Percentiles rank a stretch among this genome's conserved stretches.
phyloP scores from a whole-genome alignment of 2,329 filamentous ascomycete species.

The Fusarium annulatum region DNA sequence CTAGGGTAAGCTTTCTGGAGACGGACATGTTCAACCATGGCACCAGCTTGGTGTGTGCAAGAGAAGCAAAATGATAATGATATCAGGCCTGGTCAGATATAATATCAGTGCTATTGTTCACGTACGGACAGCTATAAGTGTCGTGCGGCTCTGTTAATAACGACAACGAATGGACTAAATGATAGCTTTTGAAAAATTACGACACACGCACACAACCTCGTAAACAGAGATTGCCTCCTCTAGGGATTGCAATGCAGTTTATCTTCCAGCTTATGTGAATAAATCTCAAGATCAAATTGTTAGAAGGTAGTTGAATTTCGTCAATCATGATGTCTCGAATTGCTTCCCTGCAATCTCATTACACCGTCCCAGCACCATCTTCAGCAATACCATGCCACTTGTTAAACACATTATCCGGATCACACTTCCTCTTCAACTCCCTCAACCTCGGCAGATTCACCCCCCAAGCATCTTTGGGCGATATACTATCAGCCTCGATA shows the following conservation, averaged over 20 bases:
- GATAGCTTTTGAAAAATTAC: neutral
- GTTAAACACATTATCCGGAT: slow-evolving; percentile 50
- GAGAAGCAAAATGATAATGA: neutral
- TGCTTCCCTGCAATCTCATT: neutral
- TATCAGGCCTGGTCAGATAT: neutral
- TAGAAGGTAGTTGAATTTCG: too few relatives aligned
- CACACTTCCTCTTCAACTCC: slow-evolving; percentile 50
- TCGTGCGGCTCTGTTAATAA: neutral
- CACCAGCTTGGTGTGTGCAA: neutral
- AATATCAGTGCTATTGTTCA: rapidly evolving
- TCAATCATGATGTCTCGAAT: too few relatives aligned
- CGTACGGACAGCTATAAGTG: rapidly evolving
- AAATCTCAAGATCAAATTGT: too few relatives aligned
- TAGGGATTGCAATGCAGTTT: neutral
- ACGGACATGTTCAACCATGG: neutral
- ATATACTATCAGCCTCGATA: slow-evolving; percentile 40
- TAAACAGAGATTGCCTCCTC: too few relatives aligned
- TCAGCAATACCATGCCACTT: slow-evolving; percentile 45
- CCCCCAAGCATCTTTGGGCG: slow-evolving; percentile 47
- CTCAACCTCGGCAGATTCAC: slow-evolving; percentile 45
- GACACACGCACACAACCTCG: too few relatives aligned
- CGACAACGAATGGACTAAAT: neutral
- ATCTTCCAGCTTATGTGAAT: rapidly evolving
- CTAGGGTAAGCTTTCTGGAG: neutral
- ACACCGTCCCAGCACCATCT: neutral